These are phyloP conservation scores for Kickxella alabastrina DNA, from an alignment of 192 early-diverging fungal species.

Conservation along the genomic window DNA sequence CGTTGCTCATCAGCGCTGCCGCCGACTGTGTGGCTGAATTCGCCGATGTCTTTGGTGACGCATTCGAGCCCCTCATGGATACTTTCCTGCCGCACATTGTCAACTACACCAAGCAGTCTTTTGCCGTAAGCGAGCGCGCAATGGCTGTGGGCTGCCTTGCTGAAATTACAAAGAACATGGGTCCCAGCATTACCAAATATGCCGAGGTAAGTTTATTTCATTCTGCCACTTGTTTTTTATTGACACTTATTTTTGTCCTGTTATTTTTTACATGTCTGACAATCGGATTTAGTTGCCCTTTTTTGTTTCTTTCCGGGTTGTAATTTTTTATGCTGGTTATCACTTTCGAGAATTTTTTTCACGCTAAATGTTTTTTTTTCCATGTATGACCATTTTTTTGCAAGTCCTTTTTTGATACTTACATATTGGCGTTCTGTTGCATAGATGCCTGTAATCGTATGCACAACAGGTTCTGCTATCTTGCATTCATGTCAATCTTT, in stretches of 20 bases:
- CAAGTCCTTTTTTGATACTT: background rate
- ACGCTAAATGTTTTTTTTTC: no score
- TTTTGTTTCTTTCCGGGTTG: background rate
- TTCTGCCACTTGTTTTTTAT: no score
- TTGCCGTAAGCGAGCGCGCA: constrained; percentile 72
- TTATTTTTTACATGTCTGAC: no score
- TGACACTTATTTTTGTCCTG: constrained; percentile 1
- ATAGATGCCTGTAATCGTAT: no score
- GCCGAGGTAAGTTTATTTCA: constrained; percentile 54
- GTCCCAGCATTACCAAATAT: constrained; percentile 45
- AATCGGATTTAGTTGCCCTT: no score
- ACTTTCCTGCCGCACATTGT: constrained; percentile 76
- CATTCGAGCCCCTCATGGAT: constrained; percentile 71
- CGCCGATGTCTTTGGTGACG: constrained; percentile 67
- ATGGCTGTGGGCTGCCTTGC: constrained; percentile 88
- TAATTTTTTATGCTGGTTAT: background rate
- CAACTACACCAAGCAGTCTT: constrained; percentile 66
- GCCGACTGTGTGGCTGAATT: constrained; percentile 80
- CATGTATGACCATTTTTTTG: background rate
- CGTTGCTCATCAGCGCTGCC: constrained; percentile 71
- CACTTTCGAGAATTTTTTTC: background rate
- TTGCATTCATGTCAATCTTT: no score
- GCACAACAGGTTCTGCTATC: no score
- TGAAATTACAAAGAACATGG: constrained; percentile 66
- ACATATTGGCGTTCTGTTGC: no score